phyloP scores from a whole-genome alignment of 164 flowering plant genomes.

The Cinnamomum micranthum region DNA sequence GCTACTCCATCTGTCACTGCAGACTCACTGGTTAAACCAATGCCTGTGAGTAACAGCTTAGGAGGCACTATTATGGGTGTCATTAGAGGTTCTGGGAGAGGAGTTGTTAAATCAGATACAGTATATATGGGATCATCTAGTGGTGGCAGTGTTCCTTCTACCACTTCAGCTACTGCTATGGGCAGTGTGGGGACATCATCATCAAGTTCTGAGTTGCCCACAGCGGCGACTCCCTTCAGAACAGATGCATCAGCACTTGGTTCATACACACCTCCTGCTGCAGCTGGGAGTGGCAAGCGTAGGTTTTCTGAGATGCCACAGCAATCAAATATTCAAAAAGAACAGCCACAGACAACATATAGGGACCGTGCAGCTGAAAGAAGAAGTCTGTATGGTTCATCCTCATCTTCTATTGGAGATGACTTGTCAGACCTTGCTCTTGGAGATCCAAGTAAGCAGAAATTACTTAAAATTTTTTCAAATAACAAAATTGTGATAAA shows the following conservation, averaged over 20 bases:
- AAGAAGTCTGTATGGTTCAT: slow-evolving; percentile 88
- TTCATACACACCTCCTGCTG: slow-evolving; percentile 51
- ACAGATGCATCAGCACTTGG: slow-evolving; percentile 90
- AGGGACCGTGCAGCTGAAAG: slow-evolving; percentile 99
- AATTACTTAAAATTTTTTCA: slow-evolving; percentile 1
- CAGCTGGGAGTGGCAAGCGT: slow-evolving; percentile 71
- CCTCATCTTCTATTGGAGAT: slow-evolving; percentile 52
- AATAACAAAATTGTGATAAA: no score
- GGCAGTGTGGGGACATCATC: slow-evolving; percentile 26
- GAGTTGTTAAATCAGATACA: slow-evolving; percentile 63
- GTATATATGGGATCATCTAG: slow-evolving; percentile 38
- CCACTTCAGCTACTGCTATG: slow-evolving; percentile 21
- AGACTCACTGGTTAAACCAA: slow-evolving; percentile 47
- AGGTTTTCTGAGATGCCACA: slow-evolving; percentile 92
- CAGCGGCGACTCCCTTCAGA: slow-evolving; percentile 52
- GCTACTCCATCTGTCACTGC: slow-evolving; percentile 25
- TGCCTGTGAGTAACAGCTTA: slow-evolving; percentile 57
- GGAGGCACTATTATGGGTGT: slow-evolving; percentile 87
- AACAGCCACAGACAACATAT: slow-evolving; percentile 62
- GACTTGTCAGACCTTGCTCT: slow-evolving; percentile 38
- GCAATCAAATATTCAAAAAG: slow-evolving; percentile 37
- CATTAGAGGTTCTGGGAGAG: slow-evolving; percentile 81
- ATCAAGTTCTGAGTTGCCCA: slow-evolving; percentile 30
- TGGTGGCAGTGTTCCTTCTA: slow-evolving; percentile 13
- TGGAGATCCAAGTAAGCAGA: slow-evolving; percentile 79